Conservation (phyloP, 2,329 filamentous ascomycete genomes). For the Fusarium sterilihyphosum region DNA sequence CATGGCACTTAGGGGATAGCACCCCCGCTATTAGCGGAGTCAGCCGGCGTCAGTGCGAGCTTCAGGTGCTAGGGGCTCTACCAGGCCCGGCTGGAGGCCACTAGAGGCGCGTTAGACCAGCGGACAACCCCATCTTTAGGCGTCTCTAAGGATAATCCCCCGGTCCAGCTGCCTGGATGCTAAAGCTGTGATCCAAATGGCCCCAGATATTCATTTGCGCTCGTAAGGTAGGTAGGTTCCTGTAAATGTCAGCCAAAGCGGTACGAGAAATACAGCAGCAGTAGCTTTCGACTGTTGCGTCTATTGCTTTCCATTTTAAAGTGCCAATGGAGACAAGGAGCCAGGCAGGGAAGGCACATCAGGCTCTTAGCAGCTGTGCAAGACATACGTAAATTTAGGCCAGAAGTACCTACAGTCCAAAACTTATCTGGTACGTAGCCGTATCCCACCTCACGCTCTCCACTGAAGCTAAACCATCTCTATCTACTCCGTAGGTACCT, state of each 20-base stretch:
- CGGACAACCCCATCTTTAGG: conserved; percentile 43
- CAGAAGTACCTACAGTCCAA: conserved; percentile 34
- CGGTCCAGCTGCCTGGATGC: conserved; percentile 26
- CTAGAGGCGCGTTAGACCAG: conserved; percentile 32
- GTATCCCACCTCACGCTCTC: conserved; percentile 33
- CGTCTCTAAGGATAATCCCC: conserved; percentile 31
- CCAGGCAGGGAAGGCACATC: conserved; percentile 19
- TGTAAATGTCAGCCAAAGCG: not conserved
- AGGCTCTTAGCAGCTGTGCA: conserved; percentile 10
- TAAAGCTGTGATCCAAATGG: conserved; percentile 20
- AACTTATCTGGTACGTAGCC: conserved; percentile 1
- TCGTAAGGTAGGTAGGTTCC: not conserved
- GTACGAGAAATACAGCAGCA: not conserved
- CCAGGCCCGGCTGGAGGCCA: conserved; percentile 31
- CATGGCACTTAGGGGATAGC: conserved; percentile 28
- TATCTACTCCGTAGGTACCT: not conserved
- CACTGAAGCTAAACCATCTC: conserved; percentile 41
- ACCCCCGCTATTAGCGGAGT: conserved; percentile 40
- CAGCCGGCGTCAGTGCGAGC: conserved; percentile 39
- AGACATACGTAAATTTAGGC: conserved; percentile 26
- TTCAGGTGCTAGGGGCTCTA: conserved; percentile 34
- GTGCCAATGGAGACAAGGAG: conserved; percentile 1
- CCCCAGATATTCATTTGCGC: conserved; percentile 24
- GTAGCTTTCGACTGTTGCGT: not conserved
- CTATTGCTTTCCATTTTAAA: not conserved